Evolutionary conservation across 495 filamentous ascomycete genomes (phyloP).

Genomic region (Penicillium ochrochloron): DNA sequence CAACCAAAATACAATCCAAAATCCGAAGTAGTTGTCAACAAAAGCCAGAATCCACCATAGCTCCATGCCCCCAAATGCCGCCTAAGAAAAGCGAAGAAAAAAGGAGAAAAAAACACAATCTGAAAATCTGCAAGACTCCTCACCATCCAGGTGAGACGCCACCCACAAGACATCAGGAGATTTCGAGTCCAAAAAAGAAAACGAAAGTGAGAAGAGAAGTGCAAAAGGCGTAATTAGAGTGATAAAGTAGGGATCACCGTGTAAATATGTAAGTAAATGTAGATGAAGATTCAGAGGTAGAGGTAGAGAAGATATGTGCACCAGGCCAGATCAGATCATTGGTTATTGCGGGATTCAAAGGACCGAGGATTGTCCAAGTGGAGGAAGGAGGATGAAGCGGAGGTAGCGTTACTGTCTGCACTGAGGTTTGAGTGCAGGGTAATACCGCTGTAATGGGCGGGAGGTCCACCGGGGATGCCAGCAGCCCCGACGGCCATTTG

Average conservation of each 20-base stretch:
- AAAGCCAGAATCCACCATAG: constrained; percentile 27
- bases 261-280: neutral
- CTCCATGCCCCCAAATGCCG: constrained; percentile 33
- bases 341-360: constrained; percentile 22
- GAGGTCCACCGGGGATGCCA: constrained; percentile 33
- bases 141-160: constrained; percentile 28
- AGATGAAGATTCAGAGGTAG: neutral
- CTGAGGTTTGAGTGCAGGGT: constrained; percentile 24
- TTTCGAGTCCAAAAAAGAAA: neutral
- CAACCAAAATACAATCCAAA: constrained; percentile 9
- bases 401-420: constrained; percentile 31
- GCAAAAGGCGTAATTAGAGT: constrained; percentile 19
- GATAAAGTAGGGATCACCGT: neutral
- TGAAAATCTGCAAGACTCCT: constrained; percentile 18
- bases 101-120: neutral
- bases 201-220: constrained; percentile 11
- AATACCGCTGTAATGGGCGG: constrained; percentile 17
- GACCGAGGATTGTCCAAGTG: constrained; percentile 30
- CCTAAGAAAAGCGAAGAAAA: constrained; percentile 3
- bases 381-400: constrained; percentile 41
- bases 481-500: constrained; percentile 43
- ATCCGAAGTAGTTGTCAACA: constrained; percentile 9
- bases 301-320: constrained; percentile 6
- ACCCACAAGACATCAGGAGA: constrained; percentile 19
- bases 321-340: constrained; percentile 17